Conservation (phyloP, 805 yeast species). For the Candida coquimbonensis region DNA sequence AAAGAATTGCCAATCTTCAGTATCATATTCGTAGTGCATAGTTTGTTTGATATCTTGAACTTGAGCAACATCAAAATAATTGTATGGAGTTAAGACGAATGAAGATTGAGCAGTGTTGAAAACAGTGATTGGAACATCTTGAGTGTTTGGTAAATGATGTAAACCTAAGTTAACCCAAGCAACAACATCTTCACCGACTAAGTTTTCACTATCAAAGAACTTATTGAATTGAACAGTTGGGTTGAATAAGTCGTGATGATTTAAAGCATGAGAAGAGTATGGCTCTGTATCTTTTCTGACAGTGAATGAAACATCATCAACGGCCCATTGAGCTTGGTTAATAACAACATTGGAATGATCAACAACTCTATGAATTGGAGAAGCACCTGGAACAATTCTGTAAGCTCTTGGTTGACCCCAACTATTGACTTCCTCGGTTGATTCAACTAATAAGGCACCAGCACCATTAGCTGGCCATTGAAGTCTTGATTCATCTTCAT, state of each 20-base stretch:
- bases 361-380: constrained; percentile 17
- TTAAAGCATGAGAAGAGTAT: constrained; percentile 17
- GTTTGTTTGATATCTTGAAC: constrained; percentile 21
- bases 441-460: constrained; percentile 21
- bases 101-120: constrained; percentile 22
- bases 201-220: constrained; percentile 22
- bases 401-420: constrained; percentile 26
- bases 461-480: constrained; percentile 20
- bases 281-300: constrained; percentile 22
- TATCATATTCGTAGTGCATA: constrained; percentile 17
- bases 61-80: constrained; percentile 22
- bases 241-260: constrained; percentile 18
- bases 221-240: constrained; percentile 19
- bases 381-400: constrained; percentile 18
- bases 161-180: constrained; percentile 25
- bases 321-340: constrained; percentile 22
- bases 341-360: constrained; percentile 11
- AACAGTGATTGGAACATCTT: constrained; percentile 25
- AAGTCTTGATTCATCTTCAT: constrained; percentile 12
- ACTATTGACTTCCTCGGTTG: constrained; percentile 16
- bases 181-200: constrained; percentile 24
- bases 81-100: constrained; percentile 23
- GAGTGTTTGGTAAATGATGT: constrained; percentile 25
- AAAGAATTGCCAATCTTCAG: constrained; percentile 19
- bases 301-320: constrained; percentile 18